Conservation (phyloP, 257 asterid species). For the Solanum dulcamara region DNA sequence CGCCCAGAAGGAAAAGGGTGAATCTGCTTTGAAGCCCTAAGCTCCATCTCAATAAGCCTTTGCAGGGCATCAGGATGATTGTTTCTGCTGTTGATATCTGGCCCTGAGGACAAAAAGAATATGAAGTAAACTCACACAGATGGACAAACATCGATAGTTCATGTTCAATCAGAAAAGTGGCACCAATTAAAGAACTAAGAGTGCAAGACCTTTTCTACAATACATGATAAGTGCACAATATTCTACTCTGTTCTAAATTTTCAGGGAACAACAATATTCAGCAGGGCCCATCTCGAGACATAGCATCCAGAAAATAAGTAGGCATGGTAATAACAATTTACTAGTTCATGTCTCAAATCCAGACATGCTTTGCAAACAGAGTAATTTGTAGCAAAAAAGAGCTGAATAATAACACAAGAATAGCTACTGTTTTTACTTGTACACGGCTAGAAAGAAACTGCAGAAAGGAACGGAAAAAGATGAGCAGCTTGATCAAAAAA, state of each 20-base stretch:
- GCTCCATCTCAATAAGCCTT: conserved; percentile 74
- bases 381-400: background rate
- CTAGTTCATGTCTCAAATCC: background rate
- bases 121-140: background rate
- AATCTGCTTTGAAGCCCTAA: conserved; percentile 50
- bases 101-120: background rate
- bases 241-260: background rate
- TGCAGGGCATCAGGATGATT: conserved; percentile 63
- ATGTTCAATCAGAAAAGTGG: background rate
- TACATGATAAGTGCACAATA: background rate
- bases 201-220: background rate
- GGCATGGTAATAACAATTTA: background rate
- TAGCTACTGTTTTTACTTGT: background rate
- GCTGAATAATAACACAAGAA: background rate
- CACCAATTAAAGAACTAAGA: background rate
- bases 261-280: background rate
- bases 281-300: background rate
- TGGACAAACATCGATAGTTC: background rate
- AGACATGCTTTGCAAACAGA: background rate
- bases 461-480: background rate
- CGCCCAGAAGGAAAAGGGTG: conserved; percentile 38
- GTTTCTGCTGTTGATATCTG: conserved; percentile 17
- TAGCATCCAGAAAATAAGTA: background rate
- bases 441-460: background rate
- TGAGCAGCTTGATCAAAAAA: background rate